Evolutionary conservation across 345 rosid species (phyloP).

Genomic region (Sisymbrium altissimum): DNA sequence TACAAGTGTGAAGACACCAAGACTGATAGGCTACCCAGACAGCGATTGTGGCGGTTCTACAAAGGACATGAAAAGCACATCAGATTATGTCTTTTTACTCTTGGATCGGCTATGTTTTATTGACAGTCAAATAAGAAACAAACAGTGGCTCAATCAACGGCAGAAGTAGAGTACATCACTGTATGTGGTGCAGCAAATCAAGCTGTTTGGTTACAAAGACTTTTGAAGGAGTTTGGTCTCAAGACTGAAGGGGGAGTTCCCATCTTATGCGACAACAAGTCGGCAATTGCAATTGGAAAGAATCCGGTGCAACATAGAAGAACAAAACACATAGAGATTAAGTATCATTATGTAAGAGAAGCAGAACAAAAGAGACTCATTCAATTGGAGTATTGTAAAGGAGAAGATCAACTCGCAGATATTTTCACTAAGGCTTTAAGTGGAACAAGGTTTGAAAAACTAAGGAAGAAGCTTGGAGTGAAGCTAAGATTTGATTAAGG

Average conservation of each 20-base stretch:
- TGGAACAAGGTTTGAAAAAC: background rate
- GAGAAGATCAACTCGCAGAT: background rate
- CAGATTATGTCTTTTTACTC: too few relatives aligned
- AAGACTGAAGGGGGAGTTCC: background rate
- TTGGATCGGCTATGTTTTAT: too few relatives aligned
- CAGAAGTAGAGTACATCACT: background rate
- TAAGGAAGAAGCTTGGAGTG: background rate
- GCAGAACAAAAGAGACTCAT: background rate
- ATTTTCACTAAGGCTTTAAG: background rate
- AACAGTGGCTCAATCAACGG: too few relatives aligned
- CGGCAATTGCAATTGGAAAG: background rate
- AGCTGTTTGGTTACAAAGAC: background rate
- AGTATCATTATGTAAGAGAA: background rate
- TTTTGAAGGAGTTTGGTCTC: background rate
- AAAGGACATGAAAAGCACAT: too few relatives aligned
- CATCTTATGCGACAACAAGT: background rate
- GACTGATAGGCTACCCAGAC: too few relatives aligned
- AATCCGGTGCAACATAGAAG: constrained; percentile 18
- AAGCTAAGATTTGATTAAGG: background rate
- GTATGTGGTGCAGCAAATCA: background rate
- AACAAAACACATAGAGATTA: background rate
- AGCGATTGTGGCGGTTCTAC: too few relatives aligned
- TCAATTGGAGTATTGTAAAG: background rate
- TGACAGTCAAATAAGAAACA: too few relatives aligned
- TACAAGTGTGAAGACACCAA: too few relatives aligned